These are phyloP conservation scores for Helotiales sp. DNA, from an alignment of 2,329 filamentous ascomycete species.

Conservation along the genomic window DNA sequence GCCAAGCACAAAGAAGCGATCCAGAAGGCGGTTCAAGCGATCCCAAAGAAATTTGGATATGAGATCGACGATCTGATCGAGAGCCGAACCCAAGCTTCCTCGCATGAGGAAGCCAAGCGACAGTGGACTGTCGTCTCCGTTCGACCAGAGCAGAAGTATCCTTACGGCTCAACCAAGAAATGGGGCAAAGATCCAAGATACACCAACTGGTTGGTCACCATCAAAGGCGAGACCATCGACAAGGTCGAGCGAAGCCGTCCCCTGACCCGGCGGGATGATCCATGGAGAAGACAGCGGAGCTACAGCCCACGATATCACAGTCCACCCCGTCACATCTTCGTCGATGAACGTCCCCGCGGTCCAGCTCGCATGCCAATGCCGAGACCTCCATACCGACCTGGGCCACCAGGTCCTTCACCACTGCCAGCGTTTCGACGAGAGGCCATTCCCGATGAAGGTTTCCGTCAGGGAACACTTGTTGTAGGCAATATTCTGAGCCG, in stretches of 20 bases:
- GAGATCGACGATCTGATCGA: conserved; percentile 24
- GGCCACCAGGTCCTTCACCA: background rate
- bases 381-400: conserved; percentile 2
- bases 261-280: conserved; percentile 16
- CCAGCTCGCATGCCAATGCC: background rate
- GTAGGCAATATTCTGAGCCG: conserved; percentile 23
- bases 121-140: conserved; percentile 27
- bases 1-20: conserved; percentile 24
- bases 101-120: conserved; percentile 16
- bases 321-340: background rate
- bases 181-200: conserved; percentile 22
- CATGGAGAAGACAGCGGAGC: conserved; percentile 8
- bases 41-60: conserved; percentile 23
- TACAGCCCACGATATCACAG: conserved; percentile 6
- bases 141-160: conserved; percentile 20
- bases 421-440: background rate
- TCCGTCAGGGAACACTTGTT: conserved; percentile 17
- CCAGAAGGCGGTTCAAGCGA: conserved; percentile 21
- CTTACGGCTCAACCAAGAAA: conserved; percentile 28
- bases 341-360: background rate
- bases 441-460: conserved; percentile 13
- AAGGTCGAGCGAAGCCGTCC: conserved; percentile 18
- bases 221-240: conserved; percentile 26
- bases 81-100: conserved; percentile 15
- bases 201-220: conserved; percentile 25